These are phyloP conservation scores for Aurantiochytrium sp. DNA, from an alignment of 108 stramenopile genomes.

Conservation along the genomic window DNA sequence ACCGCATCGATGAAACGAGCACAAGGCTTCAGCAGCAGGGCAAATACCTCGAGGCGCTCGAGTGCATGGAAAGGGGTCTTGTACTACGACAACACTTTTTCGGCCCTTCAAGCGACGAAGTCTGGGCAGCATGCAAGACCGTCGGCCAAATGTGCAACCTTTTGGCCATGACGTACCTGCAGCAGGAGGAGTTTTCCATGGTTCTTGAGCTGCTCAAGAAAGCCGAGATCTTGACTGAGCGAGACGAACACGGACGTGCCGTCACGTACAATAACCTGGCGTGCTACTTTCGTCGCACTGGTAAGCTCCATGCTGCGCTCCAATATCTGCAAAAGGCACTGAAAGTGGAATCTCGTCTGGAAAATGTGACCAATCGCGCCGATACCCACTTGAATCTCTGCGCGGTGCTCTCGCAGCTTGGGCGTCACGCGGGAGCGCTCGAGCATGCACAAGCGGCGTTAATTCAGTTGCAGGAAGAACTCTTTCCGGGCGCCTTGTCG, in stretches of 20 bases:
- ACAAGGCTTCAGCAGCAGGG: slow-evolving; percentile 55
- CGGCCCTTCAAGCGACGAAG: slow-evolving; percentile 53
- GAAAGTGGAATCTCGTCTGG: slow-evolving; percentile 47
- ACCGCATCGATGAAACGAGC: slow-evolving; percentile 54
- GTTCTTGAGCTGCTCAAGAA: slow-evolving; percentile 59
- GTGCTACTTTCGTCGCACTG: slow-evolving; percentile 55
- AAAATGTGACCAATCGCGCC: slow-evolving; percentile 50
- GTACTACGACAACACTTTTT: slow-evolving; percentile 60
- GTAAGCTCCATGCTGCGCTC: slow-evolving; percentile 53
- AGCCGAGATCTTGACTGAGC: slow-evolving; percentile 60
- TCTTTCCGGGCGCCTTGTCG: slow-evolving; percentile 13
- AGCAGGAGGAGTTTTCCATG: slow-evolving; percentile 57
- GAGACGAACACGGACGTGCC: slow-evolving; percentile 45
- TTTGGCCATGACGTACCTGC: slow-evolving; percentile 61
- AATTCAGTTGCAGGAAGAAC: slow-evolving; percentile 46
- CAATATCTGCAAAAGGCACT: slow-evolving; percentile 58
- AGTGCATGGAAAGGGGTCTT: slow-evolving; percentile 59
- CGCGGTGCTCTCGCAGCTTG: slow-evolving; percentile 50
- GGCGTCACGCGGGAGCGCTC: slow-evolving; percentile 35
- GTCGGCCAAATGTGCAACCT: slow-evolving; percentile 64
- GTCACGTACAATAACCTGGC: slow-evolving; percentile 61
- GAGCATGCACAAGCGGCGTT: slow-evolving; percentile 56
- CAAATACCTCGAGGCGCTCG: slow-evolving; percentile 55
- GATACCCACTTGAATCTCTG: slow-evolving; percentile 63
- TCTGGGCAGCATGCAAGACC: slow-evolving; percentile 58